Evolutionary conservation across 345 rosid species (phyloP), one percentile per base, ranked within the genome.

Genomic region (Iberis pinnata): DNA sequence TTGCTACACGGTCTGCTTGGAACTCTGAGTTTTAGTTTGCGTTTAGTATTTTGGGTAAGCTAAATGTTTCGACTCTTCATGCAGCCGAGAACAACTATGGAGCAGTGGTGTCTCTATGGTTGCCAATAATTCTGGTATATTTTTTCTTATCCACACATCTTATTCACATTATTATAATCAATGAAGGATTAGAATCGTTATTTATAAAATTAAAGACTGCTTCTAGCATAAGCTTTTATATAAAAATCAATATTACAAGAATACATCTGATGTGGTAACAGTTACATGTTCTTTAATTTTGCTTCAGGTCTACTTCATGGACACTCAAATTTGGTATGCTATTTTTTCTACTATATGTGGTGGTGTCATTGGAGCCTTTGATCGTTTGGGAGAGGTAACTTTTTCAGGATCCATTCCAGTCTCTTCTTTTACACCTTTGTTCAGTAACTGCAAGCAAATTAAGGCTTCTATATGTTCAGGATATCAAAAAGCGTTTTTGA

Each of bases 291-390:
- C 60, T 60, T 51, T 18, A 39, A 36, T 25, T 75, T 53, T 47
- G 15, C 38, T 67, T 73, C 77, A 89, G 95, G 81, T 89, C 37
- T 89, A 89, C 60, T 88, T 88, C 45, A 80, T 89, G 96, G 98
- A 90, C 73, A 78, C 92, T 48, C 98, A 90, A 78, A 82, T 90
- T 58, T 90, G 96, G 98, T 90, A 90, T 76, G 60, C 96, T 39
- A 71, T 88, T 53, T 81, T 71, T 72, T 90, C 98, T 43, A 90
- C 98, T 31, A 64, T 84, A 60, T 84, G 68, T 67, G 98, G 98
- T 76, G 98, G 98, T 60, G 67, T 83, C 73, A 58, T 73, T 74
- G 96, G 98, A 42, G 98, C 96, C 63, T 84, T 83, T 69, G 93
- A 90, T 74, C 95, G 88, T 50, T 72, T 87, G 32, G 98, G 98